Percentiles rank a stretch among this genome's conserved stretches.
phyloP scores from a whole-genome alignment of 2,329 filamentous ascomycete species.

The Monosporascus ibericus region DNA sequence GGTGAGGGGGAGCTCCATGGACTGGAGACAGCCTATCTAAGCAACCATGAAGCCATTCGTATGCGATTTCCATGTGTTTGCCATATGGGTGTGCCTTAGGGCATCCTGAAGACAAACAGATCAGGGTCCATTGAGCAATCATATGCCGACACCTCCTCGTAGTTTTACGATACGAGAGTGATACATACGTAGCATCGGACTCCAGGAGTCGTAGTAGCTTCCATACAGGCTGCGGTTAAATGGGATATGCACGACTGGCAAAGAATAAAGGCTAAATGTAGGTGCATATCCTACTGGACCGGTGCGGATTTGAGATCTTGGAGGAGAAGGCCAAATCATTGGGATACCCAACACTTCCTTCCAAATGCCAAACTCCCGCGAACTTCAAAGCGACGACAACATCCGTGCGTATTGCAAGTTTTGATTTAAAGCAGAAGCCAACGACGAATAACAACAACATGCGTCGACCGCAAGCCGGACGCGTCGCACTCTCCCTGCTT shows the following conservation, averaged over 20 bases:
- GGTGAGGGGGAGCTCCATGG: not conserved
- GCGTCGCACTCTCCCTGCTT: slow-evolving; percentile 3
- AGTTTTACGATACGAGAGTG: not conserved
- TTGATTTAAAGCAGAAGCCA: not conserved
- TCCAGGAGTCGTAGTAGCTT: slow-evolving; percentile 3
- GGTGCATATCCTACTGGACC: not conserved
- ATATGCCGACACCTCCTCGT: too few species aligned
- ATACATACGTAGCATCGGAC: slow-evolving; percentile 2
- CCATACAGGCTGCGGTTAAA: slow-evolving; percentile 11
- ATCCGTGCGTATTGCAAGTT: not conserved
- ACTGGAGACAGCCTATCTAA: too few species aligned
- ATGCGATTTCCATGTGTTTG: not conserved
- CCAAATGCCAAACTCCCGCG: not conserved
- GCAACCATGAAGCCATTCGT: not conserved
- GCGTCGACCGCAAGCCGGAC: not conserved
- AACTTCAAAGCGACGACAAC: not conserved
- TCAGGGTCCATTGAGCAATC: too few species aligned
- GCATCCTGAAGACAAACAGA: too few species aligned
- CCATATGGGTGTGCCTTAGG: too few species aligned
- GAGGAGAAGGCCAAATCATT: not conserved
- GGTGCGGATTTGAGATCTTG: not conserved
- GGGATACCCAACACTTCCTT: not conserved
- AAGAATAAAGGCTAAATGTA: slow-evolving; percentile 9
- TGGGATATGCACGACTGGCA: not conserved
- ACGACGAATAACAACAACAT: slow-evolving; percentile 1